These are phyloP conservation scores for Clarireedia hainanense DNA, from an alignment of 2,329 filamentous ascomycete genomes.

Conservation along the genomic window DNA sequence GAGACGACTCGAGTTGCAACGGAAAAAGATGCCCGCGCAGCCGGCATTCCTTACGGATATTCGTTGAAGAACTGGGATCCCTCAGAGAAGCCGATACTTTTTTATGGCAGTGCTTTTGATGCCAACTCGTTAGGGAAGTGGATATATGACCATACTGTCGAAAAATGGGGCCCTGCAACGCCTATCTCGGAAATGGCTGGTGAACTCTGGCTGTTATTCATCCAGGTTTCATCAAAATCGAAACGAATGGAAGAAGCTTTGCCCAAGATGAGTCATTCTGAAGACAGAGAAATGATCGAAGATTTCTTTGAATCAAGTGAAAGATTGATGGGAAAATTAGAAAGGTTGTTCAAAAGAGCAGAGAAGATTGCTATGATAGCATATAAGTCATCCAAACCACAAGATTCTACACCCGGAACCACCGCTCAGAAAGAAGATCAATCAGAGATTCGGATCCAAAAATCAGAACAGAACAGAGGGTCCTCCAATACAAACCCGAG, in stretches of 20 bases:
- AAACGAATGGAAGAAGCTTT: constrained; percentile 79
- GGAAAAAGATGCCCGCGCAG: constrained; percentile 50
- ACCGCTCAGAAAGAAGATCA: no score
- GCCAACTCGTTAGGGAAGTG: constrained; percentile 96
- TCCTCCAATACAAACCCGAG: no score
- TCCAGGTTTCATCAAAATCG: constrained; percentile 87
- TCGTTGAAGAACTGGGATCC: constrained; percentile 99
- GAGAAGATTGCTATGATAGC: constrained; percentile 93
- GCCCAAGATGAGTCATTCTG: constrained; percentile 59
- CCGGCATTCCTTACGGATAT: constrained; percentile 79
- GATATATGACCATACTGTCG: constrained; percentile 99
- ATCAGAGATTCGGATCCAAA: no score
- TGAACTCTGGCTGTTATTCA: constrained; percentile 89
- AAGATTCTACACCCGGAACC: no score
- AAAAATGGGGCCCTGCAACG: constrained; percentile 70
- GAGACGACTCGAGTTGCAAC: constrained; percentile 39
- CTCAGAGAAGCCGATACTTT: constrained; percentile 82
- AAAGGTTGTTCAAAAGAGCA: constrained; percentile 79
- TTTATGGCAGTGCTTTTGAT: constrained; percentile 92
- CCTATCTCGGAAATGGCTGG: constrained; percentile 87
- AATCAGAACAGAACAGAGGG: no score
- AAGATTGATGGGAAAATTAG: constrained; percentile 76
- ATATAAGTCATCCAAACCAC: background rate
- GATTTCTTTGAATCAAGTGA: constrained; percentile 88
- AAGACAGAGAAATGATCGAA: constrained; percentile 72